These are phyloP conservation scores for Nectriaceae sp. DNA, from an alignment of 2,329 filamentous ascomycete genomes.

Conservation along the genomic window DNA sequence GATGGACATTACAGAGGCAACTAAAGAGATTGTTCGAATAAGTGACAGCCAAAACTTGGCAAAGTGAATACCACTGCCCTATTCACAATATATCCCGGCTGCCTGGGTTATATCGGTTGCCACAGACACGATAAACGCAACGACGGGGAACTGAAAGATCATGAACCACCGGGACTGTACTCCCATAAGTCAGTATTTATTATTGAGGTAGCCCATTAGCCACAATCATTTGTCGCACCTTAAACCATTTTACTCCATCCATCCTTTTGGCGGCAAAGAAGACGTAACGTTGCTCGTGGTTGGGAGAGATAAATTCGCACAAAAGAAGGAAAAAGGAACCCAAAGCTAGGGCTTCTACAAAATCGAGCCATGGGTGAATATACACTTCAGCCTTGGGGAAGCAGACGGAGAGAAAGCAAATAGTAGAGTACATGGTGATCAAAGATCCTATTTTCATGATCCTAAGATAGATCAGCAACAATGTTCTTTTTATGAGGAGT, in stretches of 20 bases:
- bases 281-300: background rate
- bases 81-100: slow-evolving; percentile 19
- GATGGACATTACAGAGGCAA: slow-evolving; percentile 15
- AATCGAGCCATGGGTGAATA: background rate
- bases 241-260: background rate
- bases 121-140: slow-evolving; percentile 11
- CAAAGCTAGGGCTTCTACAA: background rate
- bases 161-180: slow-evolving; percentile 20
- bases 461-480: background rate
- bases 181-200: background rate
- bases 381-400: background rate
- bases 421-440: slow-evolving; percentile 16
- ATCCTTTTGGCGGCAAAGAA: background rate
- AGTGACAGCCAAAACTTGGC: slow-evolving; percentile 15
- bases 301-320: background rate
- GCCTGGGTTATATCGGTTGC: slow-evolving; percentile 19
- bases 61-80: slow-evolving; percentile 11
- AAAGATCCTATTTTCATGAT: slow-evolving; percentile 2
- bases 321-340: background rate
- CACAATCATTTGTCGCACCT: background rate
- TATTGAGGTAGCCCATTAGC: background rate
- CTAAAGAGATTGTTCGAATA: slow-evolving; percentile 12
- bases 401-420: slow-evolving; percentile 16
- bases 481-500: no score
- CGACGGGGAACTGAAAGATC: slow-evolving; percentile 25